These are phyloP conservation scores for Carpinus fangiana DNA, from an alignment of 306 rosid genomes.

Conservation along the genomic window DNA sequence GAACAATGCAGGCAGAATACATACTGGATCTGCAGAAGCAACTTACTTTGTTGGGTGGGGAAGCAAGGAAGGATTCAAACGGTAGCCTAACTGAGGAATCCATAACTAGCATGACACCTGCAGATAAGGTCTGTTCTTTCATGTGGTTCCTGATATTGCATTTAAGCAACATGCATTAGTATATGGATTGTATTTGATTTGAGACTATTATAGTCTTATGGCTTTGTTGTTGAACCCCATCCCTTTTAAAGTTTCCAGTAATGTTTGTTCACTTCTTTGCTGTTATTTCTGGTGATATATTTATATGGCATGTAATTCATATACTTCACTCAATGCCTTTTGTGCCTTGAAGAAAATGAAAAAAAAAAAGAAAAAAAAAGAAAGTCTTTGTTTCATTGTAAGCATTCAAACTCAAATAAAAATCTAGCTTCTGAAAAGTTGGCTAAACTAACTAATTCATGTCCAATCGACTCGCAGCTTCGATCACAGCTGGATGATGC, in stretches of 20 bases:
- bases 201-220: constrained; percentile 11
- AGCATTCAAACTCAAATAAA: background rate
- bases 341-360: background rate
- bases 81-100: constrained; percentile 72
- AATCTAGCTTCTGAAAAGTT: background rate
- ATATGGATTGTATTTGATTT: constrained; percentile 12
- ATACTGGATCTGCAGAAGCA: constrained; percentile 94
- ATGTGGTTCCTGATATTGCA: constrained; percentile 22
- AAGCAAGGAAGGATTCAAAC: constrained; percentile 74
- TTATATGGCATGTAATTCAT: background rate
- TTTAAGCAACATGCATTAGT: constrained; percentile 23
- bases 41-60: constrained; percentile 81
- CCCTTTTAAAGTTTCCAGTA: background rate
- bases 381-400: background rate
- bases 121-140: constrained; percentile 70
- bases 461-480: constrained; percentile 52
- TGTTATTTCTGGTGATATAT: background rate
- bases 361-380: background rate
- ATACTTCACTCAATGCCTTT: background rate
- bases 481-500: constrained; percentile 95
- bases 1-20: constrained; percentile 71
- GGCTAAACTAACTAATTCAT: constrained; percentile 16
- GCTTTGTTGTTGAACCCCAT: constrained; percentile 5
- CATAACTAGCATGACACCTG: constrained; percentile 66
- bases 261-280: background rate